phyloP scores from a whole-genome alignment of 2,329 filamentous ascomycete species.

The Ramichloridium luteum region DNA sequence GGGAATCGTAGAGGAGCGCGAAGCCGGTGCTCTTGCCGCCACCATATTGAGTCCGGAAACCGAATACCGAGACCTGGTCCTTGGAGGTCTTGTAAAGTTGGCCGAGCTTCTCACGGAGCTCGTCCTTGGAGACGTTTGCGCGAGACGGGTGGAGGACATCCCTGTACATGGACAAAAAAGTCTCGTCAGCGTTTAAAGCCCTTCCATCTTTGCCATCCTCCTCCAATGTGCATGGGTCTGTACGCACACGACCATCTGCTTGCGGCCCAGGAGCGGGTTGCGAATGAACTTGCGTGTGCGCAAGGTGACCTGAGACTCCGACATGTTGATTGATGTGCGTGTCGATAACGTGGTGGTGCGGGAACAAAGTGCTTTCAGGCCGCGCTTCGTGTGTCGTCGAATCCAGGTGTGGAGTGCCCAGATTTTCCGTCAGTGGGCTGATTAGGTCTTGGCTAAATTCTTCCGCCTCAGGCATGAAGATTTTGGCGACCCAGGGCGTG shows the following conservation, averaged over 20 bases:
- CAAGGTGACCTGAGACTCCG: conserved; percentile 52
- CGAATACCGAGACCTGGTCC: conserved; percentile 96
- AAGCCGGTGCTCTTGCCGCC: conserved; percentile 99
- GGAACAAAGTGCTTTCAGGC: conserved; percentile 5
- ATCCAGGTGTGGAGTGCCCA: not conserved
- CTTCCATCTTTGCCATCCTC: too few species aligned
- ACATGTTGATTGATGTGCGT: conserved; percentile 59
- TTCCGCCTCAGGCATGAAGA: too few species aligned
- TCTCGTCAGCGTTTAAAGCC: too few species aligned
- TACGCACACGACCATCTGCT: conserved; percentile 94
- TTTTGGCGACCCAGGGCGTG: too few species aligned
- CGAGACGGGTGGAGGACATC: conserved; percentile 99
- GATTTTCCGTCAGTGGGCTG: conserved; percentile 1
- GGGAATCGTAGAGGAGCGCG: conserved; percentile 95
- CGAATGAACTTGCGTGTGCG: conserved; percentile 99
- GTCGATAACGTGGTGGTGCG: conserved; percentile 8
- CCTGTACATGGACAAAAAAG: too few species aligned
- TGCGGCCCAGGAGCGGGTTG: conserved; percentile 96
- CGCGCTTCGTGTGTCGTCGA: conserved; percentile 1
- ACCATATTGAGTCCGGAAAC: conserved; percentile 97
- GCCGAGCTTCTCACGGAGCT: conserved; percentile 89
- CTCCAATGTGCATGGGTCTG: too few species aligned
- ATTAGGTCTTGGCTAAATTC: too few species aligned
- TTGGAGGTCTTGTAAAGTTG: conserved; percentile 97
- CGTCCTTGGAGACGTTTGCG: conserved; percentile 97